Evolutionary conservation across 202 grass and related monocot species (phyloP).

Genomic region (Setaria italica): DNA sequence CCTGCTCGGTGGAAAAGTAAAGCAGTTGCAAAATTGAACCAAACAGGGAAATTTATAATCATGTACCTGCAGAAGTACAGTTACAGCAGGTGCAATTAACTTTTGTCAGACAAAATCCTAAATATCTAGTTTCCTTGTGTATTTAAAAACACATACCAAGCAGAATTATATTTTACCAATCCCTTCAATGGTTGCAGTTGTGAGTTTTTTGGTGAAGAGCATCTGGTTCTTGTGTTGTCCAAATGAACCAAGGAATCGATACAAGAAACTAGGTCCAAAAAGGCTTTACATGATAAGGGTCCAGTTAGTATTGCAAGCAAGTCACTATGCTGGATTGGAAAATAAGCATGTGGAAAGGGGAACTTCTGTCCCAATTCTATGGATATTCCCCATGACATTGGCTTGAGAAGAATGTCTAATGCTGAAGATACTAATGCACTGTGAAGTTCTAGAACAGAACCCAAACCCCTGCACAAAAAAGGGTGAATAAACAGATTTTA

Average conservation of each 20-base stretch:
- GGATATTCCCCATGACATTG: constrained; percentile 75
- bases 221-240: neutral
- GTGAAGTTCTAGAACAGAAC: constrained; percentile 68
- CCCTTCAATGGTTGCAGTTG: constrained; percentile 45
- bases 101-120: constrained; percentile 38
- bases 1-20: constrained; percentile 69
- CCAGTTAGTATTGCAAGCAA: constrained; percentile 72
- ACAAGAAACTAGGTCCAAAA: constrained; percentile 71
- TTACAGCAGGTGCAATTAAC: constrained; percentile 40
- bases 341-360: constrained; percentile 69
- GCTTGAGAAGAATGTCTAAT: constrained; percentile 78
- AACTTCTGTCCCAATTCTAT: constrained; percentile 68
- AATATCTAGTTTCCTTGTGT: constrained; percentile 36
- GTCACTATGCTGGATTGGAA: constrained; percentile 64
- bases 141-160: constrained; percentile 60
- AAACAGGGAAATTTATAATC: constrained; percentile 72
- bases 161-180: constrained; percentile 58
- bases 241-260: constrained; percentile 51
- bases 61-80: constrained; percentile 67
- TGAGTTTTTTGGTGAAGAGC: constrained; percentile 33
- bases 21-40: constrained; percentile 76
- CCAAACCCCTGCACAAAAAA: constrained; percentile 67
- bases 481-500: constrained; percentile 28
- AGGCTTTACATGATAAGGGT: constrained; percentile 67
- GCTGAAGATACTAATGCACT: constrained; percentile 66